These are phyloP conservation scores for Colletotrichum gloeosporioides DNA, from an alignment of 2,329 filamentous ascomycete species.

Conservation along the genomic window DNA sequence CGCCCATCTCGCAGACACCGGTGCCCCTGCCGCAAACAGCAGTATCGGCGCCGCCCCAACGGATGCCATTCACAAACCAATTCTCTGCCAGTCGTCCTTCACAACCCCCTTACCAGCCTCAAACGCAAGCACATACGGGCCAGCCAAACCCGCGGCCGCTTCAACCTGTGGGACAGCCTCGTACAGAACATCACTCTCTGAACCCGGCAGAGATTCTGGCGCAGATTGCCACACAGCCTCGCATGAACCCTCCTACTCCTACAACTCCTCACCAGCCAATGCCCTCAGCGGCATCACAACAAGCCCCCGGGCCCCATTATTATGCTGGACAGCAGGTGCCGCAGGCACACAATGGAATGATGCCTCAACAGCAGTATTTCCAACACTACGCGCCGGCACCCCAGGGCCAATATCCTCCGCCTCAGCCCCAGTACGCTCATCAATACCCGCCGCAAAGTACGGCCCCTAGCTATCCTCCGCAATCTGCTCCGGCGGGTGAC, in stretches of 20 bases:
- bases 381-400: background rate
- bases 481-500: background rate
- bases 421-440: slow-evolving; percentile 6
- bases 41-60: background rate
- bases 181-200: slow-evolving; percentile 11
- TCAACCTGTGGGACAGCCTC: background rate
- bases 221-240: slow-evolving; percentile 17
- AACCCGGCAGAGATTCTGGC: slow-evolving; percentile 16
- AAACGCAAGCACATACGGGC: background rate
- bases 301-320: background rate
- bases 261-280: slow-evolving; percentile 2
- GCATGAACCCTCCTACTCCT: slow-evolving; percentile 16
- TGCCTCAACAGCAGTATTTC: background rate
- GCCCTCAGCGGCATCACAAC: background rate
- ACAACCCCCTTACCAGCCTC: background rate
- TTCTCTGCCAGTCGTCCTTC: background rate
- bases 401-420: slow-evolving; percentile 4
- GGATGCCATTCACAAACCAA: slow-evolving; percentile 16
- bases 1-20: background rate
- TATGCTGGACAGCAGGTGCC: background rate
- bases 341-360: background rate
- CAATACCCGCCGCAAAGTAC: background rate
- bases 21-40: background rate
- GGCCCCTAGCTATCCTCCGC: background rate
- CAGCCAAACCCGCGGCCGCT: background rate